Evolutionary conservation across 1,284 basidiomycete genomes (phyloP).

Genomic region (Tilletiaria anomala): DNA sequence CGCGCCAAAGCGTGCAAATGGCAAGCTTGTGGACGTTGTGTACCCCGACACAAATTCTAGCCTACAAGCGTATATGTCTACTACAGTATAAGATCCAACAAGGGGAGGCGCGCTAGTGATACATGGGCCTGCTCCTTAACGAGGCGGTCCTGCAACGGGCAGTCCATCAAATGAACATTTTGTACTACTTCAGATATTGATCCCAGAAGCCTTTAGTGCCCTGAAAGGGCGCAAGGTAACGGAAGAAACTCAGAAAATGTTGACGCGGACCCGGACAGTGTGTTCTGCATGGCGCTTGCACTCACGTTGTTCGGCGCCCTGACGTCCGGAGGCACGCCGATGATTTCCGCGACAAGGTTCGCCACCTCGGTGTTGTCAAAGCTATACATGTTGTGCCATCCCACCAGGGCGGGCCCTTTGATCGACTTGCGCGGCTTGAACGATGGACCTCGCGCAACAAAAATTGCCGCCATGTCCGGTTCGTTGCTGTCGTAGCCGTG

Average conservation of each 20-base stretch:
- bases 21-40: too few relatives aligned
- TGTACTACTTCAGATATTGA: too few relatives aligned
- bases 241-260: background rate
- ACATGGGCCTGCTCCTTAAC: too few relatives aligned
- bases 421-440: slow-evolving; percentile 39
- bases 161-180: too few relatives aligned
- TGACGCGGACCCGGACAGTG: too few relatives aligned
- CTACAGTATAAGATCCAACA: too few relatives aligned
- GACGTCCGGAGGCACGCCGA: slow-evolving; percentile 47
- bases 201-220: slow-evolving; percentile 5
- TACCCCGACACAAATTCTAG: too few relatives aligned
- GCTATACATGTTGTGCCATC: slow-evolving; percentile 45
- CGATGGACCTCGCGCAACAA: slow-evolving; percentile 76
- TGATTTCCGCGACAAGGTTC: slow-evolving; percentile 58
- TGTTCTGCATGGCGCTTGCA: background rate
- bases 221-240: background rate
- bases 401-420: slow-evolving; percentile 35
- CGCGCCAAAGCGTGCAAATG: too few relatives aligned
- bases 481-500: slow-evolving; percentile 71
- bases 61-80: too few relatives aligned
- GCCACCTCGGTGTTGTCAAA: slow-evolving; percentile 75
- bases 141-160: too few relatives aligned
- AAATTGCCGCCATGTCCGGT: slow-evolving; percentile 67
- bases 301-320: slow-evolving; percentile 59
- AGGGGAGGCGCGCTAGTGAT: too few relatives aligned